Conservation (phyloP, 768 basidiomycete genomes). For the Xerocomus brunneocitrinus region DNA sequence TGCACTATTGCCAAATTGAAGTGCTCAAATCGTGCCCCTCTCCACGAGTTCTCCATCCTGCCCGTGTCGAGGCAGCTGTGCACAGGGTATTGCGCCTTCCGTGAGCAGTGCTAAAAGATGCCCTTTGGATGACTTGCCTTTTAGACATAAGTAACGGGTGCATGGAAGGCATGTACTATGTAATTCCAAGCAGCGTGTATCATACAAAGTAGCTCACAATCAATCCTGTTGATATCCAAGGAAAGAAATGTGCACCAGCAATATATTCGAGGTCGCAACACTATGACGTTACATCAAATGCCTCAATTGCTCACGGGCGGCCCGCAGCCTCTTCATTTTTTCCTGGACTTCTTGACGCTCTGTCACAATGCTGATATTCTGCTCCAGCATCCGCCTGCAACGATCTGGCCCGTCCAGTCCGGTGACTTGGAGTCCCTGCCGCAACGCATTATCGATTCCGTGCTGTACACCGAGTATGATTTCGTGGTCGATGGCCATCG, state of each 20-base stretch:
- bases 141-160: too few species aligned
- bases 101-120: too few species aligned
- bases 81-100: too few species aligned
- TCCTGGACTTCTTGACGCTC: constrained; percentile 46
- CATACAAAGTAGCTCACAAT: too few species aligned
- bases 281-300: constrained; percentile 8
- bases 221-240: background rate
- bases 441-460: constrained; percentile 43
- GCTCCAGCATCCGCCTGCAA: constrained; percentile 50
- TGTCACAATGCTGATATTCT: constrained; percentile 41
- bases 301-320: constrained; percentile 40
- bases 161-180: too few species aligned
- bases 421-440: constrained; percentile 48
- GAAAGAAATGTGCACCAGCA: background rate
- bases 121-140: too few species aligned
- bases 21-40: too few species aligned
- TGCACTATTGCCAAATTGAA: too few species aligned
- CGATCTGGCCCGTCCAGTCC: constrained; percentile 41
- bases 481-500: constrained; percentile 39
- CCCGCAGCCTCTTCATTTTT: constrained; percentile 46
- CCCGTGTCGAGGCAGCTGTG: too few species aligned
- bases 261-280: background rate
- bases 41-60: too few species aligned
- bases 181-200: too few species aligned
- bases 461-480: constrained; percentile 44